Conservation (phyloP, 805 yeast species). For the Candida germanica region DNA sequence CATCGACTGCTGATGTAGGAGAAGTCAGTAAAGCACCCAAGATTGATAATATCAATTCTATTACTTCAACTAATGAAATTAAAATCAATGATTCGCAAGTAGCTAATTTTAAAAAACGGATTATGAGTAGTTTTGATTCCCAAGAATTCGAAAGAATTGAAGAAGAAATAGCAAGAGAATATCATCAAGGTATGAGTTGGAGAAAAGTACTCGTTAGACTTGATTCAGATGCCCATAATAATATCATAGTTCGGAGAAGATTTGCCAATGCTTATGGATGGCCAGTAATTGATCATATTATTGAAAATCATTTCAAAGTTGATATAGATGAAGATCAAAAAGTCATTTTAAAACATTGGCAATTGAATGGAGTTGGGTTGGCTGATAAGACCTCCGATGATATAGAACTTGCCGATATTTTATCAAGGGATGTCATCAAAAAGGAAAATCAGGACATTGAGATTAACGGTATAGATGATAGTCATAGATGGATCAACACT, state of each 20-base stretch:
- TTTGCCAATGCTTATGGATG: slow-evolving; percentile 95
- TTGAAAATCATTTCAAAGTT: slow-evolving; percentile 56
- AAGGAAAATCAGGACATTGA: slow-evolving; percentile 37
- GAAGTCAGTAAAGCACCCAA: no score
- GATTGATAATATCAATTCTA: not conserved
- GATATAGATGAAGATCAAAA: slow-evolving; percentile 16
- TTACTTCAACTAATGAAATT: not conserved
- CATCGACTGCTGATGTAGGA: no score
- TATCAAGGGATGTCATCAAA: slow-evolving; percentile 34
- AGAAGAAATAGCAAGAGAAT: slow-evolving; percentile 82
- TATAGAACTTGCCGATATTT: slow-evolving; percentile 23
- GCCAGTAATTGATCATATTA: slow-evolving; percentile 85
- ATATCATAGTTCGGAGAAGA: slow-evolving; percentile 81
- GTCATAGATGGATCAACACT: slow-evolving; percentile 51
- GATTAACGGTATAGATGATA: slow-evolving; percentile 18
- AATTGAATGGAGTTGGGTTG: slow-evolving; percentile 4
- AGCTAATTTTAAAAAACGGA: slow-evolving; percentile 13
- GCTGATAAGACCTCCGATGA: slow-evolving; percentile 20
- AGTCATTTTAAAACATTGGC: slow-evolving; percentile 4
- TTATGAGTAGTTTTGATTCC: slow-evolving; percentile 24
- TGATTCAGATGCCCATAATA: slow-evolving; percentile 93
- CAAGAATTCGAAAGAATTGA: slow-evolving; percentile 48
- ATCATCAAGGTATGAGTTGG: slow-evolving; percentile 86
- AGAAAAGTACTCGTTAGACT: slow-evolving; percentile 83
- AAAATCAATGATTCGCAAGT: slow-evolving; percentile 1